Evolutionary conservation across 169 alveolate genomes (phyloP).

Genomic region (Eimeria sp.): DNA sequence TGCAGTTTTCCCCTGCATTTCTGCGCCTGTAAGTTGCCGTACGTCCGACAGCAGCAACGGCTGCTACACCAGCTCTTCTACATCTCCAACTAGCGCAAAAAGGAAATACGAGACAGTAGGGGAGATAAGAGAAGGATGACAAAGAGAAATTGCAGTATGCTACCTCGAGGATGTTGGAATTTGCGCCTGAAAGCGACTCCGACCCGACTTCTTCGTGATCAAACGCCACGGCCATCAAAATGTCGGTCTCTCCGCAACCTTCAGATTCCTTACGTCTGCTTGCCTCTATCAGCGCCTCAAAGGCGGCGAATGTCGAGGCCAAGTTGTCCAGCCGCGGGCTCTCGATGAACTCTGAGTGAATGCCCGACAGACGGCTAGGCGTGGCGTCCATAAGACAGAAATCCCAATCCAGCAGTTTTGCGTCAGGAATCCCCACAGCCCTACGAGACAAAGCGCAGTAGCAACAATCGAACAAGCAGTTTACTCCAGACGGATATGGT

Average conservation of each 20-base stretch:
- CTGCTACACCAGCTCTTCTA: not conserved
- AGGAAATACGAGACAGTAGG: not conserved
- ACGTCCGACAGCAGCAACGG: not conserved
- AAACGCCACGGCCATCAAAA: constrained; percentile 89
- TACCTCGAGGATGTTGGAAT: constrained; percentile 79
- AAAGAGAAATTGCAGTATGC: not conserved
- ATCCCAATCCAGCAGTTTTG: constrained; percentile 88
- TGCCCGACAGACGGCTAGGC: constrained; percentile 93
- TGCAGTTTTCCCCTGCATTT: not conserved
- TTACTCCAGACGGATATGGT: not conserved
- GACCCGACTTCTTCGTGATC: constrained; percentile 99
- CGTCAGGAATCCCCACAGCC: constrained; percentile 27
- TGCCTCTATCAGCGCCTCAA: constrained; percentile 88
- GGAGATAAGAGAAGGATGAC: not conserved
- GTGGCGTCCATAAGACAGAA: constrained; percentile 95
- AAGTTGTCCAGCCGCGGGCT: constrained; percentile 97
- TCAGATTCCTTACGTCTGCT: not conserved
- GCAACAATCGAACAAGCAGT: not conserved
- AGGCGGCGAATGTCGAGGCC: constrained; percentile 94
- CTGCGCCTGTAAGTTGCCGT: not conserved
- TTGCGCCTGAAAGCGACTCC: constrained; percentile 95
- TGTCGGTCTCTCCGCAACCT: constrained; percentile 29
- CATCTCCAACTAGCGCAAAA: not conserved
- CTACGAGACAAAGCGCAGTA: not conserved
- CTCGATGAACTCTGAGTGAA: constrained; percentile 95